Evolutionary conservation across 1,284 basidiomycete species (phyloP).

Genomic region (Xerocomus amazonicus): DNA sequence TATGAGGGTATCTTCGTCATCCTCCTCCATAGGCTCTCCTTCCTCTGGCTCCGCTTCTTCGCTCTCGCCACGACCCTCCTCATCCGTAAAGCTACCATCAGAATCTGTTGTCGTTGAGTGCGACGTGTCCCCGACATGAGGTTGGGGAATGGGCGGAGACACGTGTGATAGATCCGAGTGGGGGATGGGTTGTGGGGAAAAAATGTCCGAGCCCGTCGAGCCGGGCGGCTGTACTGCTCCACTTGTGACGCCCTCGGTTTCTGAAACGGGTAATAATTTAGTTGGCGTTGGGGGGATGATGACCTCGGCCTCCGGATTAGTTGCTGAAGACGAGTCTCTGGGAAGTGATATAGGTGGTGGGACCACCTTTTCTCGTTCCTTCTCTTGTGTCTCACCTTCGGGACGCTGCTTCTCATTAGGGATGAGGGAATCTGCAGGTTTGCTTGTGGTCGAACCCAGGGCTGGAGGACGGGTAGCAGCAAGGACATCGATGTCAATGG

Average conservation of each 20-base stretch:
- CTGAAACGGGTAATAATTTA: conserved; percentile 44
- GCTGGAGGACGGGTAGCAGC: conserved; percentile 3
- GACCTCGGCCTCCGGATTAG: conserved; percentile 37
- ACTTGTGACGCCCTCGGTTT: conserved; percentile 50
- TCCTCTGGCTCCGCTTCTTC: conserved; percentile 42
- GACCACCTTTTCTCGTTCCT: conserved; percentile 26
- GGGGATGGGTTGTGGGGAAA: conserved; percentile 29
- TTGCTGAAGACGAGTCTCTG: conserved; percentile 22
- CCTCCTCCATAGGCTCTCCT: conserved; percentile 54
- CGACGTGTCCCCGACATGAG: conserved; percentile 31
- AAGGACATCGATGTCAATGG: conserved; percentile 31
- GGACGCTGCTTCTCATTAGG: conserved; percentile 25
- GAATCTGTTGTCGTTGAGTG: conserved; percentile 34
- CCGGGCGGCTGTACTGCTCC: conserved; percentile 56
- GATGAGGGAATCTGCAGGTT: conserved; percentile 15
- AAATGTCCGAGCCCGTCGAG: conserved; percentile 41
- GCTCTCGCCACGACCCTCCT: conserved; percentile 38
- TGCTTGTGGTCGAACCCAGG: conserved; percentile 14
- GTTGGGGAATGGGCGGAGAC: conserved; percentile 16
- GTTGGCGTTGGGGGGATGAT: conserved; percentile 42
- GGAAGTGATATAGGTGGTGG: conserved; percentile 19
- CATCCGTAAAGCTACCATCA: conserved; percentile 51
- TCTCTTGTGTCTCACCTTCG: conserved; percentile 28
- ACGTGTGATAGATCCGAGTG: conserved; percentile 26
- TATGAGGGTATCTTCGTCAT: conserved; percentile 79